These are phyloP conservation scores for Thymus quinquecostatus DNA, from an alignment of 257 asterid species.

Conservation along the genomic window DNA sequence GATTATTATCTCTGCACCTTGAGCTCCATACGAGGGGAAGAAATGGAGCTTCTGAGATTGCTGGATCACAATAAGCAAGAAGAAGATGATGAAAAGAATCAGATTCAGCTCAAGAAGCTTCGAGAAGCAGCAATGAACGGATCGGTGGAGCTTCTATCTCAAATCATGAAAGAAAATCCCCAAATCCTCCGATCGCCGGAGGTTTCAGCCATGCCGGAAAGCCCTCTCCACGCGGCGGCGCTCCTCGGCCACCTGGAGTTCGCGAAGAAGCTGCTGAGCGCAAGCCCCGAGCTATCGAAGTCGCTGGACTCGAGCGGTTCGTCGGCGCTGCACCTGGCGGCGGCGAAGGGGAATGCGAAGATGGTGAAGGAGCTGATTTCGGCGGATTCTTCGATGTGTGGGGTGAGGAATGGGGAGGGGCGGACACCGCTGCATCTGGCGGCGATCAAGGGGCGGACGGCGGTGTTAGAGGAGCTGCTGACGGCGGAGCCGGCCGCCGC, in stretches of 20 bases:
- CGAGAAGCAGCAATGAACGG: constrained; percentile 33
- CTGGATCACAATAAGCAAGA: constrained; percentile 15
- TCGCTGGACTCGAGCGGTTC: constrained; percentile 34
- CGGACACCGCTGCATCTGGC: constrained; percentile 39
- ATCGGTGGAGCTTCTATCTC: constrained; percentile 13
- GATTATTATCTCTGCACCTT: no score
- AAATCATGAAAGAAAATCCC: constrained; percentile 33
- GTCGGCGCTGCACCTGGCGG: constrained; percentile 41
- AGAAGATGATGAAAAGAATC: constrained; percentile 13
- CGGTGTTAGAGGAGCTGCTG: constrained; percentile 28
- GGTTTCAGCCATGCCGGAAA: constrained; percentile 16
- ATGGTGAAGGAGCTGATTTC: constrained; percentile 31
- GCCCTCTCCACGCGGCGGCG: constrained; percentile 33
- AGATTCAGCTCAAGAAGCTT: constrained; percentile 24
- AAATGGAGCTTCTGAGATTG: constrained; percentile 30
- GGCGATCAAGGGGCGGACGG: constrained; percentile 40
- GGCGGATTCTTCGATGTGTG: constrained; percentile 32
- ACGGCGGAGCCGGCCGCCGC: constrained; percentile 32
- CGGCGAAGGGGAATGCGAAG: constrained; percentile 33
- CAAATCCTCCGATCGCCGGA: constrained; percentile 27
- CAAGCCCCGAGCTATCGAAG: constrained; percentile 28
- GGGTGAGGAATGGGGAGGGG: constrained; percentile 33
- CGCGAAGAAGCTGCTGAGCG: constrained; percentile 21
- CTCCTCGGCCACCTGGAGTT: constrained; percentile 35
- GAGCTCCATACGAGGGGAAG: background rate